phyloP scores from a whole-genome alignment of 768 basidiomycete genomes.

The Lactifluus piperatus region DNA sequence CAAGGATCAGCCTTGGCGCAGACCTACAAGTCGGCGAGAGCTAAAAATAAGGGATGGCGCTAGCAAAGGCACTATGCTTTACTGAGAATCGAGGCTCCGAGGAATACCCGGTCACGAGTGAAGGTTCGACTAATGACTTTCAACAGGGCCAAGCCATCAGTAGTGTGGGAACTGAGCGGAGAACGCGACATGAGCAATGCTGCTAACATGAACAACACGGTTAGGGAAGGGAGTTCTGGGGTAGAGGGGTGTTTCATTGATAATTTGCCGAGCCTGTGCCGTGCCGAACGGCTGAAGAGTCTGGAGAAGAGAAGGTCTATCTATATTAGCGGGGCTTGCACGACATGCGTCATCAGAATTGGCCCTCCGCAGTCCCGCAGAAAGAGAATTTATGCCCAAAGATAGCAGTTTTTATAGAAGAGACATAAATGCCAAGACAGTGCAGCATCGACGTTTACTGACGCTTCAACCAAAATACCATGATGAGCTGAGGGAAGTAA shows the following conservation, averaged over 20 bases:
- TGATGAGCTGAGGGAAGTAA: not conserved
- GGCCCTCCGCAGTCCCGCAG: not conserved
- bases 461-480: not conserved
- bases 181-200: not conserved
- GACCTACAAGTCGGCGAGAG: not conserved
- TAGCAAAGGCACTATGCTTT: not conserved
- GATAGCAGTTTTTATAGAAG: not conserved
- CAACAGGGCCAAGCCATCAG: not conserved
- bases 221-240: not conserved
- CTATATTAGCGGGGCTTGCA: not conserved
- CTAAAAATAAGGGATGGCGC: constrained; percentile 5
- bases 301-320: not conserved
- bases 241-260: not conserved
- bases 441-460: not conserved
- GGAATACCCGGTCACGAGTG: constrained; percentile 1
- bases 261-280: not conserved
- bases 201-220: not conserved
- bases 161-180: not conserved
- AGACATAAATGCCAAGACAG: not conserved
- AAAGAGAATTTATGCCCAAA: not conserved
- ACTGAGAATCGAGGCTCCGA: not conserved
- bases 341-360: not conserved
- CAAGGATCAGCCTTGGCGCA: not conserved
- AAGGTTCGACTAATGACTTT: not conserved
- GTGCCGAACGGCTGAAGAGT: not conserved